These are phyloP conservation scores for Trametes villosa DNA, from an alignment of 768 basidiomycete species.

Conservation along the genomic window DNA sequence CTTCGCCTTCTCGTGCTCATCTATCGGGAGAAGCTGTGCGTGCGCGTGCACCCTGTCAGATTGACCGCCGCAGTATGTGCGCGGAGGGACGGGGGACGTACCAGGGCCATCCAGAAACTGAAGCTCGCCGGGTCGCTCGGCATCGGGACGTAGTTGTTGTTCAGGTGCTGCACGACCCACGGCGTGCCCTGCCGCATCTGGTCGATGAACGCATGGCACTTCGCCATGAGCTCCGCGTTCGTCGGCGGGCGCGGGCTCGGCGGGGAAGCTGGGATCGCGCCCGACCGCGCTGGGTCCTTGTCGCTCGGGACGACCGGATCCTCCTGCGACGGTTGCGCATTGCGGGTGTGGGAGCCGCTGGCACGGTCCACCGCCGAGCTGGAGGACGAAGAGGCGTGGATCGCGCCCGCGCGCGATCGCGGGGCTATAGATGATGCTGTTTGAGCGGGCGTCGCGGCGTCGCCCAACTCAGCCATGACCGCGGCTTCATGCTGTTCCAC, in stretches of 20 bases:
- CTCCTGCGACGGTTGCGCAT: neutral
- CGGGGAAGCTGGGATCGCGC: neutral
- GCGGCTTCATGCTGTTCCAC: conserved; percentile 5
- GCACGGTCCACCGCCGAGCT: neutral
- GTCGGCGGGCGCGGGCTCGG: conserved; percentile 22
- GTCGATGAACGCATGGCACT: conserved; percentile 63
- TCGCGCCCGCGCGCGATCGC: conserved; percentile 17
- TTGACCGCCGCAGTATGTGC: neutral
- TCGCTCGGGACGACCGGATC: neutral
- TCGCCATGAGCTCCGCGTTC: conserved; percentile 47
- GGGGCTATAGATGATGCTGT: neutral
- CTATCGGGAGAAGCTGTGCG: conserved; percentile 75
- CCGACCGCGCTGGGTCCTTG: neutral
- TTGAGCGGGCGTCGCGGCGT: neutral
- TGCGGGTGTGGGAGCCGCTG: neutral
- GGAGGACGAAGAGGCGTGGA: conserved; percentile 4
- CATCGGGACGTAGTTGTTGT: conserved; percentile 77
- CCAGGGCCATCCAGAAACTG: conserved; percentile 88
- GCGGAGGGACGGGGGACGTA: conserved; percentile 37
- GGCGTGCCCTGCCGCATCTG: conserved; percentile 76
- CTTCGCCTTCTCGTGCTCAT: conserved; percentile 87
- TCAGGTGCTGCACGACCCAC: conserved; percentile 90
- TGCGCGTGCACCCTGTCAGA: neutral
- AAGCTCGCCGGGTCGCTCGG: conserved; percentile 74
- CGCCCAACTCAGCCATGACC: conserved; percentile 9